phyloP scores from a whole-genome alignment of 192 early-diverging fungal species.

The Polychytrium aggregatum region DNA sequence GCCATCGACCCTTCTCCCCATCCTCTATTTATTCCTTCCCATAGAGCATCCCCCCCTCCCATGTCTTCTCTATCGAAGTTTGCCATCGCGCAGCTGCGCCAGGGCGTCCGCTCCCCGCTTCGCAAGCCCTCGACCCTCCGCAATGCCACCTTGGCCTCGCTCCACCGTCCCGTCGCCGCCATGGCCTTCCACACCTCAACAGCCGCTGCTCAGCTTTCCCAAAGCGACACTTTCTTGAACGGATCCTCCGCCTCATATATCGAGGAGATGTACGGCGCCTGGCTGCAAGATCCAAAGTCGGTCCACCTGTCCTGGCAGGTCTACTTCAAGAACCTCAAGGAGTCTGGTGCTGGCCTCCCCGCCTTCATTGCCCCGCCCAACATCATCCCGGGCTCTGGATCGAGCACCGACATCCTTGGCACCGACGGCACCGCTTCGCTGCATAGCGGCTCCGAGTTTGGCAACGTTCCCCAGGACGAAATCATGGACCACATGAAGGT shows the following conservation, averaged over 20 bases:
- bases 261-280: slow-evolving; percentile 93
- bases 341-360: slow-evolving; percentile 18
- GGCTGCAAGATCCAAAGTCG: slow-evolving; percentile 75
- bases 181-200: no score
- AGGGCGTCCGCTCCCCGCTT: no score
- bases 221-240: slow-evolving; percentile 56
- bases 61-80: no score
- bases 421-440: slow-evolving; percentile 8
- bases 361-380: slow-evolving; percentile 76
- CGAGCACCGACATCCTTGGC: slow-evolving; percentile 6
- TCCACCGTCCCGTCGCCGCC: no score
- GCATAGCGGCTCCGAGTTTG: slow-evolving; percentile 21
- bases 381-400: slow-evolving; percentile 57
- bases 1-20: no score
- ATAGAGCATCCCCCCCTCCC: no score
- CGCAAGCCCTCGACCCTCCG: no score
- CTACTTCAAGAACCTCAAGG: slow-evolving; percentile 67
- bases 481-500: slow-evolving; percentile 98
- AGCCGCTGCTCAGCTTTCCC: no score
- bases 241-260: slow-evolving; percentile 78
- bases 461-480: slow-evolving; percentile 45
- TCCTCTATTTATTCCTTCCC: no score
- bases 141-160: no score
- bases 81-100: no score
- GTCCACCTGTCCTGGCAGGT: slow-evolving; percentile 95